Base-by-base conservation (phyloP, 805 yeast species). In the Metschnikowia kunwiensis region DNA sequence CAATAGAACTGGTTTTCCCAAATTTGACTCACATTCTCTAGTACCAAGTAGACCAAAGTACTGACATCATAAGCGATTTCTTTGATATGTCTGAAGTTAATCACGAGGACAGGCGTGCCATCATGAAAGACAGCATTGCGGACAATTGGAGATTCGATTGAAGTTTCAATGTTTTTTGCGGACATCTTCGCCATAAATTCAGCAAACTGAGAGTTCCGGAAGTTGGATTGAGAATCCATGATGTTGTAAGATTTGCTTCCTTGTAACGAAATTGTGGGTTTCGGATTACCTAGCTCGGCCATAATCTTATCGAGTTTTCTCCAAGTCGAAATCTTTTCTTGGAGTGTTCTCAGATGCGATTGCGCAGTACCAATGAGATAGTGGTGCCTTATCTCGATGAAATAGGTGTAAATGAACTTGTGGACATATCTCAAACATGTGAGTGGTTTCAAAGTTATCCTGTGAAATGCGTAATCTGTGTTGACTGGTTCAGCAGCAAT, bases 141-240 rank as follows among this genome's bases (percentile, higher is more conserved):
- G 8, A 84, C 69, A 24, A 80, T 62, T 0, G 70, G 63, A 10
- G 60, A 49, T 11, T 74, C 75, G 15, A 63, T 51, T 5, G 69
- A 55, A n/a, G 54, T 44, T 4, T 72, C 74, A 8, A 72, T 58
- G 41, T 80, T 78, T 41, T 74, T 72, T 30, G 75, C 63, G 0
- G 86, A 67, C 59, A 78, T 73, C 38, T 77, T 79, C 17, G 78
- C 73, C 86, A 87, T 80, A 46, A 84, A 84, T 38, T 86, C 94
- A 49, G 76, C 78, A 17, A 80, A 64, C 38, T 74, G 75, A 1
- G 72, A 60, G 32, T 75, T 73, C 23, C 64, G 67, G 25, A 74
- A 75, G 30, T 61, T 65, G 30, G 70, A 70, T 23, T 71, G 71
- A 10, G 58, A 42, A 36, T 65, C 70, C 17, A 52, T 50, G 6